These are phyloP conservation scores for Sarocladiaceae sp. DNA, from an alignment of 2,329 filamentous ascomycete genomes.

Conservation along the genomic window DNA sequence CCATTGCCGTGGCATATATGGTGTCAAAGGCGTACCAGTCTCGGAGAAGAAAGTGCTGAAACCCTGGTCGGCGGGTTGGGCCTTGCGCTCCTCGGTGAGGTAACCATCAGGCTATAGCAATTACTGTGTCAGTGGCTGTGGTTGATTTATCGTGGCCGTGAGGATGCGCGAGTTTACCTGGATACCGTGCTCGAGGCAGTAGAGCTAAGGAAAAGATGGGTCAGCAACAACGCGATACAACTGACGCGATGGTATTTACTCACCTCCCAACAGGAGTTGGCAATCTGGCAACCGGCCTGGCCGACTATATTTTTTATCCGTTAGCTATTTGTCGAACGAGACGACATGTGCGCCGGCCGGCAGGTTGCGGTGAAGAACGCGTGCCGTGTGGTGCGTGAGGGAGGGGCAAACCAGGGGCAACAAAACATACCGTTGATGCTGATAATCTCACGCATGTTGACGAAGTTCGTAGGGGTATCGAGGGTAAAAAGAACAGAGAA, in stretches of 20 bases:
- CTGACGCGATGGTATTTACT: slow-evolving; percentile 35
- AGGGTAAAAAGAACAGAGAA: slow-evolving; percentile 17
- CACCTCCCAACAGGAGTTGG: slow-evolving; percentile 99
- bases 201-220: slow-evolving; percentile 62
- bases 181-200: slow-evolving; percentile 99
- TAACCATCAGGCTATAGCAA: slow-evolving; percentile 82
- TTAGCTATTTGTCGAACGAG: slow-evolving; percentile 6
- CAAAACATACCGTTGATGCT: slow-evolving; percentile 79
- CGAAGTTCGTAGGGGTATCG: slow-evolving; percentile 23
- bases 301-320: slow-evolving; percentile 65
- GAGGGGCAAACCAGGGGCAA: slow-evolving; percentile 27
- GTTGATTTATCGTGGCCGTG: background rate
- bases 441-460: slow-evolving; percentile 98
- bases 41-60: slow-evolving; percentile 99
- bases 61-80: slow-evolving; percentile 85
- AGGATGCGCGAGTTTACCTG: slow-evolving; percentile 59
- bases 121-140: slow-evolving; percentile 14
- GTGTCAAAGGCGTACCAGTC: slow-evolving; percentile 64
- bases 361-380: slow-evolving; percentile 35
- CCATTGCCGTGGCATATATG: too few relatives aligned
- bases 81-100: slow-evolving; percentile 97
- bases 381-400: slow-evolving; percentile 25
- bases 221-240: slow-evolving; percentile 19
- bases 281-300: slow-evolving; percentile 99
- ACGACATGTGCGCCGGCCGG: background rate